phyloP scores from a whole-genome alignment of 2,329 filamentous ascomycete species.

The Fragosphaeria purpurea region DNA sequence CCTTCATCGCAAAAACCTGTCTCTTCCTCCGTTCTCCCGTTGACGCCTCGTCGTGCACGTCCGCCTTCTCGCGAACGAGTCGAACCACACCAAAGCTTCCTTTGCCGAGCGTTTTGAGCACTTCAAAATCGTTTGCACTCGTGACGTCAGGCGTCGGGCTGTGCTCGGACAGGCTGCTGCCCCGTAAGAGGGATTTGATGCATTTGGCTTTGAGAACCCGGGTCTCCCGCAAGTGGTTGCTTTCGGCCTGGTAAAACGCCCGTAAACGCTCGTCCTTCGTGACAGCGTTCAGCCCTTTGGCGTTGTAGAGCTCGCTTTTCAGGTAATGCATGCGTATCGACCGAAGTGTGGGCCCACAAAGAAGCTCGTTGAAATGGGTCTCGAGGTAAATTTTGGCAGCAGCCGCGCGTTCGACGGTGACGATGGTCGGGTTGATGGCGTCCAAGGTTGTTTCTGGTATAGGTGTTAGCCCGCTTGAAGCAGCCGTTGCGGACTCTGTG shows the following conservation, averaged over 20 bases:
- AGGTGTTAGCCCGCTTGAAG: neutral
- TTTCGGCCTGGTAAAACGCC: conserved; percentile 58
- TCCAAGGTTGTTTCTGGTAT: conserved; percentile 7
- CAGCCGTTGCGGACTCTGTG: neutral
- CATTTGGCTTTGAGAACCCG: conserved; percentile 53
- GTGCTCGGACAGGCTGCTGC: too few relatives aligned
- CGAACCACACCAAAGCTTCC: conserved; percentile 91
- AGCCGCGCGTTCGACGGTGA: conserved; percentile 67
- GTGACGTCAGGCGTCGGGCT: neutral
- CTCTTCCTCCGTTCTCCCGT: conserved; percentile 19
- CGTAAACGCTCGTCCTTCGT: conserved; percentile 45
- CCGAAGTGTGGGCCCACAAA: conserved; percentile 47
- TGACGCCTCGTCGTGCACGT: neutral
- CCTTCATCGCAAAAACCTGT: conserved; percentile 89
- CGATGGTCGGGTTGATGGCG: conserved; percentile 23
- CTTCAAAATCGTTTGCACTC: conserved; percentile 56
- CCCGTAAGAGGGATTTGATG: neutral
- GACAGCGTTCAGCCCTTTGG: conserved; percentile 39
- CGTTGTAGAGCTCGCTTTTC: conserved; percentile 51
- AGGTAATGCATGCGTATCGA: conserved; percentile 51
- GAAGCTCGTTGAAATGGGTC: conserved; percentile 66
- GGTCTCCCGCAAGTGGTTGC: conserved; percentile 61
- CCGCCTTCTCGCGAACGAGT: conserved; percentile 59
- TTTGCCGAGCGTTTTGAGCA: conserved; percentile 74
- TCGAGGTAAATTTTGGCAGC: conserved; percentile 82